Evolutionary conservation across 441 rosid species (phyloP), one percentile per base, ranked within the genome.

Genomic region (Breynia disticha): DNA sequence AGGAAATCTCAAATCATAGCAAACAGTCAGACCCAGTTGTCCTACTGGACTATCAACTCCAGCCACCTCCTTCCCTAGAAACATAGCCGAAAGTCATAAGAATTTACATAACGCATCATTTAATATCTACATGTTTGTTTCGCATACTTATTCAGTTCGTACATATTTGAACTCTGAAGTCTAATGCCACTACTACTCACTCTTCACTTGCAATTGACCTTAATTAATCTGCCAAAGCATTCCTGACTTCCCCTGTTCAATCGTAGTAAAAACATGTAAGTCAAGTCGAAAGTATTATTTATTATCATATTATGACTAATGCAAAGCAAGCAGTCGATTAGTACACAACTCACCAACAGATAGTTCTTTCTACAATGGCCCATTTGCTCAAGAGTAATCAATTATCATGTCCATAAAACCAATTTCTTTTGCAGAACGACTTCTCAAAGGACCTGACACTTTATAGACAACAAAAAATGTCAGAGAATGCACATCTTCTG

Each of bases 1-100:
- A 1, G 97, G 96, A 64, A 93, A 93, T 72, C 98, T 88, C 79
- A 93, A 61, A 71, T 93, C 98, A 56, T 93, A 93, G 76, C 98
- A 93, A 44, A 86, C 93, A 13, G 98, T 77, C 61, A 86, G 72
- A 57, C 97, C 97, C 73, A 93, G 79, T 44, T 86, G 78, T 53
- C 97, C 98, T 37, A 72, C 35, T 7, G 98, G 96, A 67, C 96
- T 88, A 71, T 84, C 97, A 21, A 79, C 75, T 1, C 85, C 80
- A 51, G 80, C 95, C 66, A 84, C 41, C 43, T 81, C 82, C 56
- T 76, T 76, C 48, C 95, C 94, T 88, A 60, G 66, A 50, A 72
- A 61, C 22, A 49, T 7, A 17, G 49, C 10, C n/a, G n/a, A n/a
- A n/a, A n/a, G n/a, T n/a, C n/a, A n/a, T n/a, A n/a, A n/a, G n/a